phyloP scores from a whole-genome alignment of 148 eudicot species.

The Rhododendron ferrugineum region DNA sequence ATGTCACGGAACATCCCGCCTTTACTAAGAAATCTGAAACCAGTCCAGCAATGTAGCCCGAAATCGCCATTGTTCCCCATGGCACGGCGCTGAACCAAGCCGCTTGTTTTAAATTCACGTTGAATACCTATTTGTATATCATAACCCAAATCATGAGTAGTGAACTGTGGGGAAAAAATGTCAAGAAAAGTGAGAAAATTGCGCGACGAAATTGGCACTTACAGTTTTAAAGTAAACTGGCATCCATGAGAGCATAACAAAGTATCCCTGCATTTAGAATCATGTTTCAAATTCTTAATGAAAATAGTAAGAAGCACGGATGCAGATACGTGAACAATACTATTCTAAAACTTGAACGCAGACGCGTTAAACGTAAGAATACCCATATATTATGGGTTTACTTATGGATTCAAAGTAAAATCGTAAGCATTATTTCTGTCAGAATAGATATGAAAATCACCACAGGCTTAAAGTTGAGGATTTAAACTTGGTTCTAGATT shows the following conservation, averaged over 20 bases:
- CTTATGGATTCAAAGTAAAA: no score
- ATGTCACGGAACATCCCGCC: conserved; percentile 55
- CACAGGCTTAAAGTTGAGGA: no score
- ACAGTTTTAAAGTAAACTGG: conserved; percentile 90
- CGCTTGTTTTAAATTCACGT: conserved; percentile 84
- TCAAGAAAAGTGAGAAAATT: background rate
- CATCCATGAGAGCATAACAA: conserved; percentile 98
- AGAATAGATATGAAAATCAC: no score
- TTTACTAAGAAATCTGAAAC: conserved; percentile 68
- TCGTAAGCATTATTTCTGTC: no score
- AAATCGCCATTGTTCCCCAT: conserved; percentile 93
- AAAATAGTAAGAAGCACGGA: background rate
- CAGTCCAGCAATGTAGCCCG: conserved; percentile 82
- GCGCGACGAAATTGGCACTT: conserved; percentile 22
- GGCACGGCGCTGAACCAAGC: conserved; percentile 99
- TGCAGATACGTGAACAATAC: background rate
- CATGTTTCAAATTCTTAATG: background rate
- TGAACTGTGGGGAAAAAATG: background rate
- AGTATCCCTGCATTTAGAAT: conserved; percentile 76
- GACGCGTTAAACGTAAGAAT: background rate
- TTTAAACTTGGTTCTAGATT: no score
- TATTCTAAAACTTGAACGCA: background rate
- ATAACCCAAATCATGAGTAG: background rate
- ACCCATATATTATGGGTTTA: no score
- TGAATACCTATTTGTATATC: conserved; percentile 44